phyloP scores from a whole-genome alignment of 1,284 basidiomycete genomes.

The Boletellus dicymbophilus region DNA sequence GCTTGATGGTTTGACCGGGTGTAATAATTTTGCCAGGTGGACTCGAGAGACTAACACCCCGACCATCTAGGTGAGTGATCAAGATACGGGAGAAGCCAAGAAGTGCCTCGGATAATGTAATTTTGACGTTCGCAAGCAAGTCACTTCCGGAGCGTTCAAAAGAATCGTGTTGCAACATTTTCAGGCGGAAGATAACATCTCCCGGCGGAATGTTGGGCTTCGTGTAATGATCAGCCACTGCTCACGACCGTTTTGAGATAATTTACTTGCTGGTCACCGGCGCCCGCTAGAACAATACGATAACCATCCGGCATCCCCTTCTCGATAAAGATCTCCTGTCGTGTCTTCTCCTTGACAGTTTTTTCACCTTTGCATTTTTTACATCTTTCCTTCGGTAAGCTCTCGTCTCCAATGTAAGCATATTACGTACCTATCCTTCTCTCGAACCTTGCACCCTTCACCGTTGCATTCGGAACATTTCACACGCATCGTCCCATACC shows the following conservation, averaged over 20 bases:
- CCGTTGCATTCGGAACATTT: constrained; percentile 84
- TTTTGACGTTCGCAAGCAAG: constrained; percentile 72
- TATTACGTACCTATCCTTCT: constrained; percentile 78
- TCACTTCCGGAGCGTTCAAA: constrained; percentile 84
- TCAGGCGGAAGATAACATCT: constrained; percentile 87
- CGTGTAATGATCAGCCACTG: constrained; percentile 12
- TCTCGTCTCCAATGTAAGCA: not conserved
- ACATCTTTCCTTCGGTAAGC: constrained; percentile 56
- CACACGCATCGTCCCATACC: constrained; percentile 51
- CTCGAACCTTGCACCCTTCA: constrained; percentile 76
- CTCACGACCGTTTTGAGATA: not conserved
- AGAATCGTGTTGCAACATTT: constrained; percentile 66
- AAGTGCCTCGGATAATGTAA: constrained; percentile 91
- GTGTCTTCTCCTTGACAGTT: constrained; percentile 85
- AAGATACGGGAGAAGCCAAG: constrained; percentile 88
- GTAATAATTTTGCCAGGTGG: constrained; percentile 78
- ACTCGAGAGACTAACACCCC: constrained; percentile 76
- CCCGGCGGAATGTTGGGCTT: constrained; percentile 83
- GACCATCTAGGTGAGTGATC: constrained; percentile 87
- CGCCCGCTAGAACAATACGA: constrained; percentile 85
- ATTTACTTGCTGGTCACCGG: constrained; percentile 86
- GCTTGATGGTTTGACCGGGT: constrained; percentile 69
- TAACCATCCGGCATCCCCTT: constrained; percentile 88
- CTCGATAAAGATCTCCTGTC: constrained; percentile 85
- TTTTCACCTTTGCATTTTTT: constrained; percentile 94